These are phyloP conservation scores for Vitellaria paradoxa DNA, from an alignment of 179 eudicot genomes.

Conservation along the genomic window DNA sequence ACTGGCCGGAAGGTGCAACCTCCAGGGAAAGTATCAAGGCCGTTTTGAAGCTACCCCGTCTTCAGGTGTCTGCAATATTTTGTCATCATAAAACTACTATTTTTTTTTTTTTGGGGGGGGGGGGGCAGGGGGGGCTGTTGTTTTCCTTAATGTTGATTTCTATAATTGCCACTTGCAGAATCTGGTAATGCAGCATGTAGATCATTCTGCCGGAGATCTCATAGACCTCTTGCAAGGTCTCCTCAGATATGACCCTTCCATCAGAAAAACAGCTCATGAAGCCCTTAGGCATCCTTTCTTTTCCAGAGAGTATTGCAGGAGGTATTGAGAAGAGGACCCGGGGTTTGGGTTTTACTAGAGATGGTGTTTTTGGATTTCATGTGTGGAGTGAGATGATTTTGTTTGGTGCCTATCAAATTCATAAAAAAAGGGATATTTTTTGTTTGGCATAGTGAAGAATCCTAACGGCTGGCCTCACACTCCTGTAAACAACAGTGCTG, in stretches of 20 bases:
- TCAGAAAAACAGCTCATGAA: conserved; percentile 33
- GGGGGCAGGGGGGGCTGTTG: too few relatives aligned
- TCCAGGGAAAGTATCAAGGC: conserved; percentile 74
- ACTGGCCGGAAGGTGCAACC: conserved; percentile 81
- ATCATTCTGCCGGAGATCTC: conserved; percentile 43
- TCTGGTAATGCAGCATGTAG: conserved; percentile 43
- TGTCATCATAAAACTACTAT: background rate
- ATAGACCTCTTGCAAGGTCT: conserved; percentile 42
- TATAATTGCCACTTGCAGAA: conserved; percentile 26
- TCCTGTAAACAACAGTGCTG: background rate
- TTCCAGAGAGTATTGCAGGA: conserved; percentile 24
- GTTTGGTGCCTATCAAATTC: too few relatives aligned
- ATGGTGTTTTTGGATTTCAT: background rate
- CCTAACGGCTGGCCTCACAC: background rate
- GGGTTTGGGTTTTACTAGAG: background rate
- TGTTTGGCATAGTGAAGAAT: background rate
- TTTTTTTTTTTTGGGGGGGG: background rate
- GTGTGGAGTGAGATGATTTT: conserved; percentile 3
- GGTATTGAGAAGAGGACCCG: conserved; percentile 10
- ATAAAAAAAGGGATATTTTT: too few relatives aligned
- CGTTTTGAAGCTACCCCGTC: conserved; percentile 58
- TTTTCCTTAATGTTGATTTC: background rate
- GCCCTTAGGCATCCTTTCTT: conserved; percentile 44
- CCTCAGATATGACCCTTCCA: conserved; percentile 31
- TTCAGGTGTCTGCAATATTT: conserved; percentile 20